Evolutionary conservation across 768 basidiomycete genomes (phyloP).

Genomic region (Amanita rubescens): DNA sequence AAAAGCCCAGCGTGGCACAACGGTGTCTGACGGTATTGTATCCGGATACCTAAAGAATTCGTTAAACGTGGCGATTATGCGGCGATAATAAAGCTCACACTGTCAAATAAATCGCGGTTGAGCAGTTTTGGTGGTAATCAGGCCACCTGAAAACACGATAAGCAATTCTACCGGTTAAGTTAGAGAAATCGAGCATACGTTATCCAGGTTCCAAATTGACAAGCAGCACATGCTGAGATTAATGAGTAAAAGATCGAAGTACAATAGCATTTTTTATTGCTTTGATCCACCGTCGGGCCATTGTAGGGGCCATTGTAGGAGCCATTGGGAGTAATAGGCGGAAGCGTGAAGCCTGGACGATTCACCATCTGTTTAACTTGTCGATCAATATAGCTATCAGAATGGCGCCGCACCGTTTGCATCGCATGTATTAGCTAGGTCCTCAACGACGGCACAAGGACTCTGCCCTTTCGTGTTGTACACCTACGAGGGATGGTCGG

Average conservation of each 20-base stretch:
- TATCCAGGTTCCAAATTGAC: slow-evolving; percentile 39
- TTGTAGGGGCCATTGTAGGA: slow-evolving; percentile 38
- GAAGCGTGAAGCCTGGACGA: neutral
- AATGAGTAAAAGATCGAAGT: slow-evolving; percentile 51
- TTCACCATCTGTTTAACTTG: no score
- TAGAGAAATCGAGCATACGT: neutral
- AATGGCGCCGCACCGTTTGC: no score
- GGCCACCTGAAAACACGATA: slow-evolving; percentile 20
- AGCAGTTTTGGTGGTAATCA: slow-evolving; percentile 32
- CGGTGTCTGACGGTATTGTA: slow-evolving; percentile 34
- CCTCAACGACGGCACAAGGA: slow-evolving; percentile 37
- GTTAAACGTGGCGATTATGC: neutral
- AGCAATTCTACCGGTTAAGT: no score
- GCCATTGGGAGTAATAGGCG: slow-evolving; percentile 23
- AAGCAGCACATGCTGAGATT: slow-evolving; percentile 52
- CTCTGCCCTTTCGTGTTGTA: slow-evolving; percentile 30
- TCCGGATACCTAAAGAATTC: slow-evolving; percentile 37
- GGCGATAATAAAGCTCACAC: slow-evolving; percentile 16
- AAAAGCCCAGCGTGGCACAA: slow-evolving; percentile 52
- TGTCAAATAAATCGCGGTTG: slow-evolving; percentile 19
- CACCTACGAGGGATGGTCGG: slow-evolving; percentile 18
- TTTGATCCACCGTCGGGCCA: slow-evolving; percentile 26
- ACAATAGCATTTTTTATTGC: slow-evolving; percentile 42
- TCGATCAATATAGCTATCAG: no score
- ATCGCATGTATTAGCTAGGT: slow-evolving; percentile 12